These are phyloP conservation scores for Colletotrichum sp. DNA, from an alignment of 2,329 filamentous ascomycete genomes.

Conservation along the genomic window DNA sequence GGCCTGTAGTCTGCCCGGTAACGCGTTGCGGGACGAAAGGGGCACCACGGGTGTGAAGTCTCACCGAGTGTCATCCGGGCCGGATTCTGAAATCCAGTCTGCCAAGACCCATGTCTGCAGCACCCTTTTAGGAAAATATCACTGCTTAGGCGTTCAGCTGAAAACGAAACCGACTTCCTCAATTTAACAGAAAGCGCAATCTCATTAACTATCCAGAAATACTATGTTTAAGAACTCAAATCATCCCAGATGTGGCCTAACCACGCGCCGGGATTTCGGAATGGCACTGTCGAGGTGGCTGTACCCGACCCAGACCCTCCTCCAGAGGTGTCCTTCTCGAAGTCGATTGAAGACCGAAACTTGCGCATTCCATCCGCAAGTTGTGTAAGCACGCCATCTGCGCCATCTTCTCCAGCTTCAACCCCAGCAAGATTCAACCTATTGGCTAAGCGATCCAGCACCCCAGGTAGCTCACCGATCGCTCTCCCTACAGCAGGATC, in stretches of 20 bases:
- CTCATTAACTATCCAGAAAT: neutral
- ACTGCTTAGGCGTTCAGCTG: neutral
- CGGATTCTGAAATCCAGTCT: slow-evolving; percentile 4
- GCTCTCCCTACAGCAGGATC: neutral
- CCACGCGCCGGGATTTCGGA: neutral
- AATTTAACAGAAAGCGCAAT: rapidly evolving
- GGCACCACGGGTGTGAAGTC: neutral
- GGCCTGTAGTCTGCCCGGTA: neutral
- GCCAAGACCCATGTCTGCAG: neutral
- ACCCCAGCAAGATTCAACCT: rapidly evolving
- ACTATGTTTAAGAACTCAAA: neutral
- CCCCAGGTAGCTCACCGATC: neutral
- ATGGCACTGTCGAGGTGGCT: neutral
- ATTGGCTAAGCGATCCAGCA: neutral
- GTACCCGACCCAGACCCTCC: neutral
- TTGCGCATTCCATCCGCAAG: neutral
- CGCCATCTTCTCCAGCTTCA: rapidly evolving
- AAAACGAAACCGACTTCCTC: neutral
- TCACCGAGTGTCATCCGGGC: neutral
- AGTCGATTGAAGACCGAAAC: neutral
- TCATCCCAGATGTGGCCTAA: neutral
- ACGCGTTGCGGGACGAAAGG: neutral
- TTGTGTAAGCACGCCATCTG: neutral
- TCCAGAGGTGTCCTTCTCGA: rapidly evolving
- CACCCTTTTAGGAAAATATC: neutral